Conservation (phyloP, 495 filamentous ascomycete species). For the Lasiosphaeriaceae sp. region DNA sequence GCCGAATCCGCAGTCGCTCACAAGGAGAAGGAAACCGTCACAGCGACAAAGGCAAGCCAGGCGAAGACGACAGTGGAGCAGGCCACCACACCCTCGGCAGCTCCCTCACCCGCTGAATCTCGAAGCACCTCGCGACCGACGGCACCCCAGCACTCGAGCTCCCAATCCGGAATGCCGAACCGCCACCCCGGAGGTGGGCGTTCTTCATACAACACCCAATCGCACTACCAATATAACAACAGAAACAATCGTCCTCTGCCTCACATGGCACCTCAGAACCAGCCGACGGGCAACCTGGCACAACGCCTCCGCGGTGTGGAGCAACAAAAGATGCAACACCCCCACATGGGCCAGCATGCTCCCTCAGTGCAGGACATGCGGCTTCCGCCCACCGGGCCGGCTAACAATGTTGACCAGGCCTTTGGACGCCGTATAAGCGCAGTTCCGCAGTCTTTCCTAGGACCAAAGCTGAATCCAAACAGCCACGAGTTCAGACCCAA, state of each 20-base stretch:
- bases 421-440: conserved; percentile 46
- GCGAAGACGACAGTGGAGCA: conserved; percentile 29
- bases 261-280: conserved; percentile 32
- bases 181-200: conserved; percentile 29
- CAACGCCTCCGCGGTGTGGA: conserved; percentile 44
- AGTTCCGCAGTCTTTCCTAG: conserved; percentile 41
- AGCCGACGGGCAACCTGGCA: conserved; percentile 34
- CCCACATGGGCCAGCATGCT: conserved; percentile 32
- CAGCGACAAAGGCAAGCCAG: conserved; percentile 29
- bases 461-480: conserved; percentile 73
- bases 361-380: conserved; percentile 40
- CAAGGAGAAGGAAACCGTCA: conserved; percentile 32
- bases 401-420: conserved; percentile 42
- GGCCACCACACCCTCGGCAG: conserved; percentile 13
- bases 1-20: conserved; percentile 32
- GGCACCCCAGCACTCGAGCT: conserved; percentile 29
- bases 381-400: conserved; percentile 51
- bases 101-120: conserved; percentile 25
- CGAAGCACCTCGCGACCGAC: conserved; percentile 24
- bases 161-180: conserved; percentile 29
- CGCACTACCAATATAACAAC: conserved; percentile 31
- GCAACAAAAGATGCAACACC: conserved; percentile 39
- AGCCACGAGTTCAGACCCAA: conserved; percentile 83
- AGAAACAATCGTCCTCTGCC: conserved; percentile 34
- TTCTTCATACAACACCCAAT: conserved; percentile 24